Conservation (phyloP, 192 early-diverging fungal genomes). For the Coemansia reversa region DNA sequence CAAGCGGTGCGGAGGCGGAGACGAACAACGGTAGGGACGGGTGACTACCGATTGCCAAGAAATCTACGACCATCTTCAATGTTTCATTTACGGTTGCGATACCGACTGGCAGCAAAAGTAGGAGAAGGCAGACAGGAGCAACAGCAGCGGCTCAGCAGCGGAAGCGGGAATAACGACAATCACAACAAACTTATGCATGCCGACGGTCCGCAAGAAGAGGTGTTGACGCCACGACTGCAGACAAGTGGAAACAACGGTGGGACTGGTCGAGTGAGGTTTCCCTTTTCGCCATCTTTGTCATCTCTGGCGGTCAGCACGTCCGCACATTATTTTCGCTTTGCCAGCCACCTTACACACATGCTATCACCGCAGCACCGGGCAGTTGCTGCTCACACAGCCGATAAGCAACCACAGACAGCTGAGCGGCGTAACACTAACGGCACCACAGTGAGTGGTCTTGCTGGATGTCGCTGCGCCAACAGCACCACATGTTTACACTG, state of each 20-base stretch:
- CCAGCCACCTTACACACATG: conserved; percentile 16
- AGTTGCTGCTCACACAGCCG: background rate
- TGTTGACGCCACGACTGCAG: conserved; percentile 8
- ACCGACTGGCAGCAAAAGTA: conserved; percentile 5
- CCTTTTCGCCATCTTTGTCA: conserved; percentile 46
- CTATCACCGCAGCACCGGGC: conserved; percentile 11
- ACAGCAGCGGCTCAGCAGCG: background rate
- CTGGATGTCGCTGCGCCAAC: conserved; percentile 3
- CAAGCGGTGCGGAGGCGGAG: background rate
- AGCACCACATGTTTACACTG: conserved; percentile 20
- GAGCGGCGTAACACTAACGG: background rate
- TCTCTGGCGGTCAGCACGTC: conserved; percentile 21
- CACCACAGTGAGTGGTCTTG: background rate
- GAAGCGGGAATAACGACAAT: conserved; percentile 11
- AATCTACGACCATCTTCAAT: conserved; percentile 45
- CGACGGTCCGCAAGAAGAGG: background rate
- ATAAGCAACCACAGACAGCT: too few relatives aligned
- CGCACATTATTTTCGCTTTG: conserved; percentile 18
- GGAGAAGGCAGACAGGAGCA: background rate
- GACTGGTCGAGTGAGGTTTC: conserved; percentile 10
- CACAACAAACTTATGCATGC: conserved; percentile 18
- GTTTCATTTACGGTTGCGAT: conserved; percentile 45
- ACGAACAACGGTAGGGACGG: background rate
- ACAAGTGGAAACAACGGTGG: background rate
- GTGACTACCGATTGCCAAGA: conserved; percentile 31